Evolutionary conservation across 805 yeast species (phyloP).

Genomic region (Pichia exigua): DNA sequence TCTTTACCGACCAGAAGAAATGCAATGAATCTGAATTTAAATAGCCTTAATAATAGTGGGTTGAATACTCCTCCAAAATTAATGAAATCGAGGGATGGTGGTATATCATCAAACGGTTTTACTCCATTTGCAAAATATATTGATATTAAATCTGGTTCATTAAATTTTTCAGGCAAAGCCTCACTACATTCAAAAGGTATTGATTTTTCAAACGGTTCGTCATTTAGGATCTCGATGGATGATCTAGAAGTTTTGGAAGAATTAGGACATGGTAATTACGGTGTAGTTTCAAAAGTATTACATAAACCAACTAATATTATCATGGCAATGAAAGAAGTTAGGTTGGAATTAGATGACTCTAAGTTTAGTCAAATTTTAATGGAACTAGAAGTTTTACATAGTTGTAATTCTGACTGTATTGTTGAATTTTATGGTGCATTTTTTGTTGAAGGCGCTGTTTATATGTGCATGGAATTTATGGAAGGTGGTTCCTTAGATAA

Average conservation of each 20-base stretch:
- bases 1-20: constrained; percentile 19
- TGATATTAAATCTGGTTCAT: constrained; percentile 85
- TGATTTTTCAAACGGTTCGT: constrained; percentile 81
- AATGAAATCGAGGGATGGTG: not conserved
- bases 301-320: constrained; percentile 87
- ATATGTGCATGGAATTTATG: constrained; percentile 98
- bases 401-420: constrained; percentile 82
- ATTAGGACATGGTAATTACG: constrained; percentile 93
- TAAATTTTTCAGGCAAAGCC: constrained; percentile 90
- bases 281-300: constrained; percentile 86
- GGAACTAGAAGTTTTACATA: constrained; percentile 92
- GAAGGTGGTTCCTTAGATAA: constrained; percentile 92
- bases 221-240: constrained; percentile 78
- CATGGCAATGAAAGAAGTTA: constrained; percentile 97
- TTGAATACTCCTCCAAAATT: constrained; percentile 8
- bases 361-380: constrained; percentile 89
- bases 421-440: constrained; percentile 97
- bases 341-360: constrained; percentile 88
- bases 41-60: constrained; percentile 25
- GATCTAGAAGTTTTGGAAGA: constrained; percentile 80
- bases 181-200: constrained; percentile 88
- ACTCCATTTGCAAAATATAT: constrained; percentile 80
- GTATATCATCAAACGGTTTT: constrained; percentile 45
- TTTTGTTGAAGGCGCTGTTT: constrained; percentile 95
- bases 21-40: constrained; percentile 9